phyloP scores from a whole-genome alignment of 495 filamentous ascomycete genomes.

The Darksidea phi region DNA sequence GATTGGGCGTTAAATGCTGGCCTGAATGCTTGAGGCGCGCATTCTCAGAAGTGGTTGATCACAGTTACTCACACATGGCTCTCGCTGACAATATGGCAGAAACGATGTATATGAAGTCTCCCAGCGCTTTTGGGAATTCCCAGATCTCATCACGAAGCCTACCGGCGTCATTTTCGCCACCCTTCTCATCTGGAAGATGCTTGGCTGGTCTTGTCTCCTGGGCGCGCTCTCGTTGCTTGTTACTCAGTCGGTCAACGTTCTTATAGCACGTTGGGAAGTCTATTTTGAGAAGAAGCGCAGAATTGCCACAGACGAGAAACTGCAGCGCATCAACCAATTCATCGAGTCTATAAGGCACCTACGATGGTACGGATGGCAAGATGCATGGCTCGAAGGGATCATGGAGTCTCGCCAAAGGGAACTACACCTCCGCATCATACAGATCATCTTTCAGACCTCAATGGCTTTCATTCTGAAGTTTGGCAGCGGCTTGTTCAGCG shows the following conservation, averaged over 20 bases:
- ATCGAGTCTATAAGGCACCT: conserved; percentile 82
- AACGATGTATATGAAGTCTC: conserved; percentile 80
- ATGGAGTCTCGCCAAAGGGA: conserved; percentile 69
- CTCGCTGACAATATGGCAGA: conserved; percentile 9
- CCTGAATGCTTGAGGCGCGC: too few relatives aligned
- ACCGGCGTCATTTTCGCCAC: conserved; percentile 66
- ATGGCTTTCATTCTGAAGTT: conserved; percentile 63
- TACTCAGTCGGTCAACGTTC: conserved; percentile 63
- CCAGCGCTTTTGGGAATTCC: conserved; percentile 79
- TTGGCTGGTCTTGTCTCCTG: conserved; percentile 75
- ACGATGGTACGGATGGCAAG: conserved; percentile 85
- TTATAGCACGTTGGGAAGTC: conserved; percentile 61
- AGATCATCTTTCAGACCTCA: conserved; percentile 57
- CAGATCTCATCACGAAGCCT: conserved; percentile 63
- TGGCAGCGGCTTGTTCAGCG: conserved; percentile 69
- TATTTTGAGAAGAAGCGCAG: conserved; percentile 64
- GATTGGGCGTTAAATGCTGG: too few relatives aligned
- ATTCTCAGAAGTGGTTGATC: background rate
- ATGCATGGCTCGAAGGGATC: conserved; percentile 70
- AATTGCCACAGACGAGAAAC: conserved; percentile 64
- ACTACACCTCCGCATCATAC: conserved; percentile 62
- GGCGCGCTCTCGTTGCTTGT: conserved; percentile 64
- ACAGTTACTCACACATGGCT: conserved; percentile 6
- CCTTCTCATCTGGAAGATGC: conserved; percentile 67
- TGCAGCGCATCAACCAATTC: conserved; percentile 75